Base-by-base conservation (phyloP, 2,329 filamentous ascomycete species). In the Scedosporium apiospermum region DNA sequence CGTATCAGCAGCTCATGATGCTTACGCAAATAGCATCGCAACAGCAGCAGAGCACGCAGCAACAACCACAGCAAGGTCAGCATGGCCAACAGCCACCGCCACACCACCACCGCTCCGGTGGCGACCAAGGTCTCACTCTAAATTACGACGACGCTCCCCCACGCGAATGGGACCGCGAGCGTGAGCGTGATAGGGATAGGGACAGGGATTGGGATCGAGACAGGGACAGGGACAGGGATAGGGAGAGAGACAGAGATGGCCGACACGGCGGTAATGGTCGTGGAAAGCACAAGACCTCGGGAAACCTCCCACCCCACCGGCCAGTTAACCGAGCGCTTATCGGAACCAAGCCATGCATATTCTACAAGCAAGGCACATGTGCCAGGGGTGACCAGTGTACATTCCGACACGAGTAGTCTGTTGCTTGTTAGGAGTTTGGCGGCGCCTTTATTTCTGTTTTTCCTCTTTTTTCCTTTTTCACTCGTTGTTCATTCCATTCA, bases 381-480 rank as follows among this genome's bases (percentile, higher is more conserved):
- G 84, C 83, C 6, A 87, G 90, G 70, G 88, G 88, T 23, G 86
- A 88, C 42, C 85, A 86, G 68, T 91, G 88, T 75, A 90, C 88
- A 2, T 91, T 88, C 72, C 81, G 88, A 63, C 88, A 91, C 69
- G 86, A 89, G 49, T 55, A 42, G 26, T 2, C 21, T 42, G 7
- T 30, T 51, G 46, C 7, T 21, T 30, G 30, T 51, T 23, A 55
- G 51, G 23, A 18, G 23, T 23, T 55, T 18, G 23, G 12, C 51
- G 51, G 51, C 18, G 5, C 12, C 21, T 14, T 14, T 10, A 16
- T 55, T 26, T 55, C 51, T 55, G 27, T 55, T 55, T 26, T 55
- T 27, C 12, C 30, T 55, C 12, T 6, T 55, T 55, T 10, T 16
- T 4, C 14, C 12, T 23, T 12, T 23, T 55, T 30, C 23, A 10